phyloP scores from a whole-genome alignment of 495 filamentous ascomycete species.

The Jackrogersella minutella region DNA sequence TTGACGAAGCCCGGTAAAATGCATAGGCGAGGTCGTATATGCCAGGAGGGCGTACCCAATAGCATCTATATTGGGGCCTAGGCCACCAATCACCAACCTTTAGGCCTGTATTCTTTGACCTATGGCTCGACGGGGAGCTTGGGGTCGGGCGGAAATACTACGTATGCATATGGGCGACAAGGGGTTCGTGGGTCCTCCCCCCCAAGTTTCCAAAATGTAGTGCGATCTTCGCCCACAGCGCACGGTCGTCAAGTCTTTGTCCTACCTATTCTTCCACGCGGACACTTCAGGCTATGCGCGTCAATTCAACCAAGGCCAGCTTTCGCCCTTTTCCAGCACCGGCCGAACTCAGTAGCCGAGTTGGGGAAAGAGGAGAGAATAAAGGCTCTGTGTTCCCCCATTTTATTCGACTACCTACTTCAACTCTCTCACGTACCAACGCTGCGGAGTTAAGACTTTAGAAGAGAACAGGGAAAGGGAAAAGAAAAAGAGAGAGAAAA shows the following conservation, averaged over 20 bases:
- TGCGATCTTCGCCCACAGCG: conserved; percentile 20
- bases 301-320: conserved; percentile 13
- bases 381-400: conserved; percentile 13
- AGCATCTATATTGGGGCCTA: background rate
- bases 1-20: background rate
- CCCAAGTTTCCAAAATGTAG: conserved; percentile 10
- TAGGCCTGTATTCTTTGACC: background rate
- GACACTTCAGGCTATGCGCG: conserved; percentile 38
- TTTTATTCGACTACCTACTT: background rate
- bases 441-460: background rate
- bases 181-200: conserved; percentile 18
- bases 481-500: conserved; percentile 1
- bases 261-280: background rate
- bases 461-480: too few relatives aligned
- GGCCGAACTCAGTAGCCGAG: conserved; percentile 18
- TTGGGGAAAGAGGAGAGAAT: background rate
- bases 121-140: background rate
- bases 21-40: conserved; percentile 16
- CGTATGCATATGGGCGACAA: conserved; percentile 21
- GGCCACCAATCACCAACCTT: background rate
- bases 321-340: background rate
- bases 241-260: conserved; percentile 1
- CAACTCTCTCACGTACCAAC: background rate
- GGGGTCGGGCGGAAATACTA: conserved; percentile 19
- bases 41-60: conserved; percentile 14